Evolutionary conservation across 495 filamentous ascomycete species (phyloP).

Genomic region (Echria macrotheca): DNA sequence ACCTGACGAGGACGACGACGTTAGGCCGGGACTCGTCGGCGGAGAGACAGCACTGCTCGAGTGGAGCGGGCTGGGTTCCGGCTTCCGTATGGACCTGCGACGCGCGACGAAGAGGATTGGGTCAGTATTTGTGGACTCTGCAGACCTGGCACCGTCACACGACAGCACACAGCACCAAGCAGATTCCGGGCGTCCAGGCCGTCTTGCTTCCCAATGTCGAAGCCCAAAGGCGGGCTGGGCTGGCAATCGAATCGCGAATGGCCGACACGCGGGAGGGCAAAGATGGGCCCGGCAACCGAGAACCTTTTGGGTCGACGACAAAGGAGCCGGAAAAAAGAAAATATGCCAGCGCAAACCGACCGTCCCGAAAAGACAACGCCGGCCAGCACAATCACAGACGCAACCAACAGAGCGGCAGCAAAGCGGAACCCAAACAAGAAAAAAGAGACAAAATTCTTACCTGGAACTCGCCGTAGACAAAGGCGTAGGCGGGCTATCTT

Average conservation of each 20-base stretch:
- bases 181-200: slow-evolving; percentile 7
- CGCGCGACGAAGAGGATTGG: slow-evolving; percentile 21
- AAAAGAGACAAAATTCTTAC: slow-evolving; percentile 16
- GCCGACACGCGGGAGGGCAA: not conserved
- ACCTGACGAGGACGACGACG: slow-evolving; percentile 26
- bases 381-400: not conserved
- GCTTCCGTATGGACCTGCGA: slow-evolving; percentile 35
- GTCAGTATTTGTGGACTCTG: slow-evolving; percentile 35
- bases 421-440: not conserved
- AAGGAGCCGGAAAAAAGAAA: not conserved
- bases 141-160: slow-evolving; percentile 27
- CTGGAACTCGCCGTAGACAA: slow-evolving; percentile 19
- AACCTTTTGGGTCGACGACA: slow-evolving; percentile 3
- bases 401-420: slow-evolving; percentile 1
- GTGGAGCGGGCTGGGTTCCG: slow-evolving; percentile 39
- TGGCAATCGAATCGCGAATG: not conserved
- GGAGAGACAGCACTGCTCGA: slow-evolving; percentile 35
- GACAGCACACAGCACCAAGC: slow-evolving; percentile 26
- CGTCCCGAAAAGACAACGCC: not conserved
- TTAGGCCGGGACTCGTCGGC: slow-evolving; percentile 39
- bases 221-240: not conserved
- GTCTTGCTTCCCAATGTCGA: slow-evolving; percentile 6
- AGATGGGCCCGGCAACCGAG: slow-evolving; percentile 4
- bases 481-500: slow-evolving; percentile 24
- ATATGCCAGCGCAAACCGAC: not conserved